Evolutionary conservation across 73 alveolate genomes (phyloP).

Genomic region (Paramecium primaurelia): DNA sequence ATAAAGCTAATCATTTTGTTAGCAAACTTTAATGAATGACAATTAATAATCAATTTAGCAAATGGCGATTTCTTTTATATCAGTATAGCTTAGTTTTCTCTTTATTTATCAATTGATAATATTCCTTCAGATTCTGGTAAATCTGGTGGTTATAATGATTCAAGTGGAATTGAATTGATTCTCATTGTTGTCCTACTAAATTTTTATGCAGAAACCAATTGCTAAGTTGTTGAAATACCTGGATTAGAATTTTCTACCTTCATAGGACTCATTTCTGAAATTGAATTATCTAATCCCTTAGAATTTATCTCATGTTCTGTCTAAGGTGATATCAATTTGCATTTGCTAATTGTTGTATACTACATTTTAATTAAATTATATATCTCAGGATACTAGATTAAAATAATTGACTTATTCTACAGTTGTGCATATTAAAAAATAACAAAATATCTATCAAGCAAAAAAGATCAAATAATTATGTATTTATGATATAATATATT

Average conservation of each 20-base stretch:
- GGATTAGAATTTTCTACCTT: background rate
- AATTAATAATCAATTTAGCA: background rate
- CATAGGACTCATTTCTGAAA: background rate
- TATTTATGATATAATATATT: background rate
- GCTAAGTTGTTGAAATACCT: background rate
- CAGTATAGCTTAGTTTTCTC: background rate
- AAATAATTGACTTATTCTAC: background rate
- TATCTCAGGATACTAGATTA: background rate
- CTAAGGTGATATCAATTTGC: background rate
- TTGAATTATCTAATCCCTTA: background rate
- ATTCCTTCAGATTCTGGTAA: conserved; percentile 13
- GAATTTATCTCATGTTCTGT: background rate
- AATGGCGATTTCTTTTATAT: background rate
- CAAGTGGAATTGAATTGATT: background rate
- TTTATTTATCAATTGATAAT: background rate
- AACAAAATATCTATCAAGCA: background rate
- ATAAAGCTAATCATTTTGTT: conserved; percentile 4
- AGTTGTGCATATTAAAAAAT: background rate
- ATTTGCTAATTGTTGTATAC: background rate
- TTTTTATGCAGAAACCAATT: background rate
- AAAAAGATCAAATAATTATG: background rate
- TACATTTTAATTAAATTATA: background rate
- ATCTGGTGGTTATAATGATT: background rate
- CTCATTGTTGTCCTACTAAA: background rate
- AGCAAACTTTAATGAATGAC: conserved; percentile 1